phyloP scores from a whole-genome alignment of 208 protist genomes.

The Leishmania gerbilli region DNA sequence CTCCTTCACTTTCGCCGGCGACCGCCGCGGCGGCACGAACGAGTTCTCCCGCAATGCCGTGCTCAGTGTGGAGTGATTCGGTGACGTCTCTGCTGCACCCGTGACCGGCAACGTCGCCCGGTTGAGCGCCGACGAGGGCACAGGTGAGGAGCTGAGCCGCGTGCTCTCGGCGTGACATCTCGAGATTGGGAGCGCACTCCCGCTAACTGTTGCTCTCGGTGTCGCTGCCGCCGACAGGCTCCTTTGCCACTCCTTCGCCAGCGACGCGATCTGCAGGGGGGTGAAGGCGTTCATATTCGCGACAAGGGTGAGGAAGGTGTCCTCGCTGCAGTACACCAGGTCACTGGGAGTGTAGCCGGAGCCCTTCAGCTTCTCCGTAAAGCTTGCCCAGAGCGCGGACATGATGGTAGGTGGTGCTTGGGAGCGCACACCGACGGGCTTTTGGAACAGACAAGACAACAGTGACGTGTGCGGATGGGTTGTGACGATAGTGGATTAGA shows the following conservation, averaged over 20 bases:
- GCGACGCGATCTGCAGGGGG: slow-evolving; percentile 45
- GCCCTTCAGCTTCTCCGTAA: slow-evolving; percentile 46
- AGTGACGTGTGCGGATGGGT: neutral
- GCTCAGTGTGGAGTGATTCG: slow-evolving; percentile 22
- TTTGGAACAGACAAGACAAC: neutral
- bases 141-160: slow-evolving; percentile 5
- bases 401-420: slow-evolving; percentile 21
- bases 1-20: slow-evolving; percentile 31
- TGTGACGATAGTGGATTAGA: neutral
- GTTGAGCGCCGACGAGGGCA: neutral
- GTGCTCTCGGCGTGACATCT: neutral
- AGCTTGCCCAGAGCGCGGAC: slow-evolving; percentile 51
- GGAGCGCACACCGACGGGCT: neutral
- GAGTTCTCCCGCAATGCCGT: slow-evolving; percentile 25
- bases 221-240: slow-evolving; percentile 2
- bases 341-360: slow-evolving; percentile 68
- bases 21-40: slow-evolving; percentile 26
- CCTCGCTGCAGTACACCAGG: slow-evolving; percentile 58
- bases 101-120: neutral
- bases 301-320: slow-evolving; percentile 60
- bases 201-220: neutral
- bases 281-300: slow-evolving; percentile 61
- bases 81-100: neutral
- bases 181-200: neutral
- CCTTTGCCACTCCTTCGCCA: slow-evolving; percentile 51